A percentile compares a stretch with the other conserved stretches of the same genome.
Evolutionary conservation across 352 stramenopile genomes (phyloP).

Genomic region (Globisporangium takayamanum): DNA sequence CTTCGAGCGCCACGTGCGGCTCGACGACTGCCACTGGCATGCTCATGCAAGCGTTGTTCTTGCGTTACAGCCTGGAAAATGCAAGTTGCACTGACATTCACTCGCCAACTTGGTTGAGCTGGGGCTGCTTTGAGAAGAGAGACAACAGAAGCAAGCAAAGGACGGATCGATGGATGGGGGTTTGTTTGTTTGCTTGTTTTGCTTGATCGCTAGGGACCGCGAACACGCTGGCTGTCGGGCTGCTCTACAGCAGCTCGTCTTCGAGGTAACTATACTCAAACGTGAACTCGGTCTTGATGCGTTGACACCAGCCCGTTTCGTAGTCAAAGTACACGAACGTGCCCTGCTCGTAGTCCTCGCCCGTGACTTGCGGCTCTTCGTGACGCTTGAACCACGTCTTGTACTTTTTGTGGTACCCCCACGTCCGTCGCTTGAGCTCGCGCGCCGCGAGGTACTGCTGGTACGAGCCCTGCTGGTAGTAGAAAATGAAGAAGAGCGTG

Average conservation of each 20-base stretch:
- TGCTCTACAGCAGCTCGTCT: slow-evolving; percentile 67
- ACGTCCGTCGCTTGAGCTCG: slow-evolving; percentile 98
- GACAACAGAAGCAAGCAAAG: neutral
- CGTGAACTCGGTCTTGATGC: slow-evolving; percentile 98
- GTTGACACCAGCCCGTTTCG: slow-evolving; percentile 97
- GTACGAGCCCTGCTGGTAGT: slow-evolving; percentile 98
- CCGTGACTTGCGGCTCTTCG: slow-evolving; percentile 94
- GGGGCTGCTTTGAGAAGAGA: too few species aligned
- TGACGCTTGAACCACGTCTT: slow-evolving; percentile 99
- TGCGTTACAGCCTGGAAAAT: neutral
- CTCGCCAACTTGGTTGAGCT: neutral
- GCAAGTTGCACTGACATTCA: neutral
- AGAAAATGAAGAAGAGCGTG: slow-evolving; percentile 99
- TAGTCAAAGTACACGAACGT: slow-evolving; percentile 99
- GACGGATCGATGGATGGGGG: too few species aligned
- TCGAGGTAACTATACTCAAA: slow-evolving; percentile 99
- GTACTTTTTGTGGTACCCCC: slow-evolving; percentile 99
- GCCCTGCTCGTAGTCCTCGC: slow-evolving; percentile 98
- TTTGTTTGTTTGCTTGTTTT: neutral
- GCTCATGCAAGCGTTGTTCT: too few species aligned
- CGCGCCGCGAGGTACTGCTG: slow-evolving; percentile 97
- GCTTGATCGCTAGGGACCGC: neutral
- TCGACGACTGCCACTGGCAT: neutral
- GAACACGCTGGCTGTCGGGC: neutral
- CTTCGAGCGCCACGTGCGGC: slow-evolving; percentile 37